Conservation (phyloP, 1,139 yeast species). For the Yamadazyma buinensis region DNA sequence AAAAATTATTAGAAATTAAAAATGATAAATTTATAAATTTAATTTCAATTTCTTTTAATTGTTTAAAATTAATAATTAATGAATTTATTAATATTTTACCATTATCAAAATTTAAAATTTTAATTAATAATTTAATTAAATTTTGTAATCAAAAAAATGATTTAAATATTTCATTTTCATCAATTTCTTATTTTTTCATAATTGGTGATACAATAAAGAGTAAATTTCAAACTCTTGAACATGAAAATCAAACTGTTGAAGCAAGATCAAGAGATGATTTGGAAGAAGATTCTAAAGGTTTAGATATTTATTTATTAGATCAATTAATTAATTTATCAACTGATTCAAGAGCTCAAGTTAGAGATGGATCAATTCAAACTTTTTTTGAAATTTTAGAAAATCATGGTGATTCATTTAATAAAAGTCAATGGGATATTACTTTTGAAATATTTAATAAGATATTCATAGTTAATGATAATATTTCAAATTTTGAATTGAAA, state of each 20-base stretch:
- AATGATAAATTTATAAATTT: conserved; percentile 43
- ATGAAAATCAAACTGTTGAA: background rate
- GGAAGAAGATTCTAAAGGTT: conserved; percentile 15
- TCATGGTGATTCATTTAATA: conserved; percentile 52
- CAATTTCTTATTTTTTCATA: conserved; percentile 89
- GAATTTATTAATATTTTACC: conserved; percentile 79
- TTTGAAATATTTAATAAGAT: conserved; percentile 43
- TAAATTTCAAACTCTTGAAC: conserved; percentile 14
- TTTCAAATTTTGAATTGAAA: conserved; percentile 36
- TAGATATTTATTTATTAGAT: conserved; percentile 66
- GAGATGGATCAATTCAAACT: conserved; percentile 87
- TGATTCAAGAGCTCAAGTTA: conserved; percentile 72
- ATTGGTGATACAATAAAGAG: conserved; percentile 69
- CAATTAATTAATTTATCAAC: conserved; percentile 59
- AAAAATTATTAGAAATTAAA: conserved; percentile 23
- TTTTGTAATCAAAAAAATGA: conserved; percentile 72
- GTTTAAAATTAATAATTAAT: conserved; percentile 76
- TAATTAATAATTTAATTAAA: conserved; percentile 67
- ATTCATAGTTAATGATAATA: conserved; percentile 14
- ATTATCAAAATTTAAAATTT: conserved; percentile 49
- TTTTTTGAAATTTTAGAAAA: conserved; percentile 81
- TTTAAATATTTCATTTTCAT: conserved; percentile 82
- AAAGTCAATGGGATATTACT: conserved; percentile 53
- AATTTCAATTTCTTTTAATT: conserved; percentile 67
- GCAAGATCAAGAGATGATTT: conserved; percentile 7